Base-by-base conservation (phyloP, 768 basidiomycete species). In the Mycena capillaripes region DNA sequence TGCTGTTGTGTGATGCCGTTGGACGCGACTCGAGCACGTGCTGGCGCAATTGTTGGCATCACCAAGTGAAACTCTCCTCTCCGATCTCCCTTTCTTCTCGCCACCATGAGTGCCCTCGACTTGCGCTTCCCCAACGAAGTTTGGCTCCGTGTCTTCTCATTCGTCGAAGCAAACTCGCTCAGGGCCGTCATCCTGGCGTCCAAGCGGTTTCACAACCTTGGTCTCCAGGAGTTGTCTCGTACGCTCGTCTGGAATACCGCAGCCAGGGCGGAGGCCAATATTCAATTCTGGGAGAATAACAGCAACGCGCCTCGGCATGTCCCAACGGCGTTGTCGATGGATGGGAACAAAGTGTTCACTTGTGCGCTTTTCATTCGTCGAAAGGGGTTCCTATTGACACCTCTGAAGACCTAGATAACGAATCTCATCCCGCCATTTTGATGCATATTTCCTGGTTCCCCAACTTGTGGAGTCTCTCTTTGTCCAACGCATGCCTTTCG, bases 61-160 rank as follows among this genome's bases (percentile, higher is more conserved):
- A 38, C 36, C 38, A 38, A 16, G 11, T 38, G 38, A 38, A 38
- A 38, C 38, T 16, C 38, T 38, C 38, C 38, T 38, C 38, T 38
- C 38, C 38, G 11, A 38, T 2, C 38, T 38, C 38, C n/a, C n/a
- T n/a, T n/a, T n/a, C n/a, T n/a, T 36, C 12, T 36, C 12, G 34
- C 19, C 42, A 44, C 16, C 19, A 44, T 44, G 42, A 44, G 19
- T 44, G 34, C 12, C 34, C 34, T 36, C 34, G 42, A 44, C 19
- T 17, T 17, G 19, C 7, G 7, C 42, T 21, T 44, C 38, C 67
- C 67, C 12, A 61, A 60, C 29, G 67, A 69, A 44, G 17, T 61
- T 4, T 61, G 46, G 57, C 25, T 69, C 30, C 48, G 25, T 17
- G 14, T 69, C 10, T 69, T 69, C 40, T 40, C 58, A 11, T 27